A percentile compares a stretch with the other conserved stretches of the same genome.
Evolutionary conservation across 768 basidiomycete genomes (phyloP).

Genomic region (Boletus pseudopeckii): DNA sequence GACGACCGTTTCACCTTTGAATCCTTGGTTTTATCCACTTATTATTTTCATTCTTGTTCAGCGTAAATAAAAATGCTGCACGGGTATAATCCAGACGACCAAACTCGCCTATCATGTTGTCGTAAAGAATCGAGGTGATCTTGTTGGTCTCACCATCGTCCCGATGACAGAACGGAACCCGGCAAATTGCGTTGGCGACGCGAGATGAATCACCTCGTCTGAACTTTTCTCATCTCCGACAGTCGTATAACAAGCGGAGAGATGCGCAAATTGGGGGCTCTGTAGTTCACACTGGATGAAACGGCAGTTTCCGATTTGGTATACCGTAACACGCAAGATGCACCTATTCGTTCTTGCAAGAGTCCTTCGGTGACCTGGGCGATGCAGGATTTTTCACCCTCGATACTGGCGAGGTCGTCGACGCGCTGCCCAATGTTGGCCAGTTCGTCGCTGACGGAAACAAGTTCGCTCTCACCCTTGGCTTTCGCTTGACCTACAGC

Average conservation of each 20-base stretch:
- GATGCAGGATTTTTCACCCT: not conserved
- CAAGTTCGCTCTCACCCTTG: not conserved
- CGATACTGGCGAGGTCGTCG: not conserved
- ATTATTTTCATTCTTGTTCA: slow-evolving; percentile 3
- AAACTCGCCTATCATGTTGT: not conserved
- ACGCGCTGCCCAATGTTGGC: not conserved
- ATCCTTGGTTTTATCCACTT: no score
- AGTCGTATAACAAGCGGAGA: slow-evolving; percentile 23
- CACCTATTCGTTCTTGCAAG: not conserved
- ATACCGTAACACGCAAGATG: slow-evolving; percentile 13
- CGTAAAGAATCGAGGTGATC: no score
- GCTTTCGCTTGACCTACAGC: slow-evolving; percentile 2
- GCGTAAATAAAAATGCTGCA: not conserved
- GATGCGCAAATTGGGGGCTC: slow-evolving; percentile 7
- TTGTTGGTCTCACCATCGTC: no score
- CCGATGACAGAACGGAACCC: slow-evolving; percentile 1
- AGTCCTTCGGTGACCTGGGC: not conserved
- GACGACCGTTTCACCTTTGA: not conserved
- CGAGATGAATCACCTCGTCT: not conserved
- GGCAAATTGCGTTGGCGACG: not conserved
- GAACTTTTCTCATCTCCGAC: slow-evolving; percentile 1
- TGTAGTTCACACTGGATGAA: slow-evolving; percentile 2
- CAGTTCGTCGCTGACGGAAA: not conserved
- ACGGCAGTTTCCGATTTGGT: slow-evolving; percentile 5
- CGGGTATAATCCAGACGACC: slow-evolving; percentile 1